These are phyloP conservation scores for Diophrys appendiculata DNA, from an alignment of 73 alveolate genomes.

Conservation along the genomic window DNA sequence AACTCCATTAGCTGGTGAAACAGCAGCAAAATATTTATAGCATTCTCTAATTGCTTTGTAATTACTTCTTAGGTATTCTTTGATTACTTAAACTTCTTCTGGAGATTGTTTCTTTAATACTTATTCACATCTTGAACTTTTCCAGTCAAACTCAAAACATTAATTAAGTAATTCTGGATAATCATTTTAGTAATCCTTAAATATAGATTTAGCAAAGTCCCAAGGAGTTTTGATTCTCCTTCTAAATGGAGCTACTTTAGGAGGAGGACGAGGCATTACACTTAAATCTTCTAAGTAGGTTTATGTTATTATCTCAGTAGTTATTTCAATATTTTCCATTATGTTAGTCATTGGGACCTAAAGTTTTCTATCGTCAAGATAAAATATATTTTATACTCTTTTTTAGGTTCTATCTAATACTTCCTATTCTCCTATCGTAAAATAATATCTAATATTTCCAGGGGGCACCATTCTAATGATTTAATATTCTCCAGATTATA, in stretches of 20 bases:
- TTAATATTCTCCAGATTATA: conserved; percentile 43
- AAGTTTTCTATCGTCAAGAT: conserved; percentile 18
- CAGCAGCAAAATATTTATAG: conserved; percentile 43
- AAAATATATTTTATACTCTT: background rate
- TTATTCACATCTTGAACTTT: conserved; percentile 43
- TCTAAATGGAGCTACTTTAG: conserved; percentile 18
- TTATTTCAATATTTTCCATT: conserved; percentile 28
- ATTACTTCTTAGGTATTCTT: conserved; percentile 26
- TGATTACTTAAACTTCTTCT: conserved; percentile 25
- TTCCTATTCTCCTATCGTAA: conserved; percentile 50
- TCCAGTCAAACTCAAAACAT: conserved; percentile 83
- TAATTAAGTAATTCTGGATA: conserved; percentile 55
- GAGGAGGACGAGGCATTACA: conserved; percentile 54
- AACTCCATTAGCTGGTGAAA: conserved; percentile 47
- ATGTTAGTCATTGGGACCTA: conserved; percentile 49
- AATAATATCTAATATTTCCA: conserved; percentile 65
- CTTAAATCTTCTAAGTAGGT: conserved; percentile 36
- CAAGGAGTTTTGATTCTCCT: conserved; percentile 58
- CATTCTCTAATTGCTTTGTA: conserved; percentile 36
- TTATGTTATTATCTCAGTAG: conserved; percentile 27
- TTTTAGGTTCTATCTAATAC: conserved; percentile 10
- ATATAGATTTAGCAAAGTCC: conserved; percentile 65
- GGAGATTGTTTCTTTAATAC: background rate
- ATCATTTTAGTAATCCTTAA: conserved; percentile 71
- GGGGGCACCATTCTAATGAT: conserved; percentile 82